These are phyloP conservation scores for Aspergillus egyptiacus DNA, from an alignment of 495 filamentous ascomycete species.

Conservation along the genomic window DNA sequence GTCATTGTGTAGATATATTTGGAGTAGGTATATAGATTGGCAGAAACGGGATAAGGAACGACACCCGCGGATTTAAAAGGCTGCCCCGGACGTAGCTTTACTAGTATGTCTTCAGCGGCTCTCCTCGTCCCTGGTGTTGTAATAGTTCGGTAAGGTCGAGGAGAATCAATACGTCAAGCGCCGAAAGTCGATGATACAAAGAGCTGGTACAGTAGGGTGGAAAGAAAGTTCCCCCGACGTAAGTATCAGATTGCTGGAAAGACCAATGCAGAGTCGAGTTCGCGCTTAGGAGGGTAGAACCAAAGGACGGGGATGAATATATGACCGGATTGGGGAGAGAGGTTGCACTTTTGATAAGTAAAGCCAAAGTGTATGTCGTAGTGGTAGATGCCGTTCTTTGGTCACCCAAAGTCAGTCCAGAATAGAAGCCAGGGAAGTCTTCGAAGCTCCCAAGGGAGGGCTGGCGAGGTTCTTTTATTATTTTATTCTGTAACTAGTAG, in stretches of 20 bases:
- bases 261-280: slow-evolving; percentile 1
- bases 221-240: background rate
- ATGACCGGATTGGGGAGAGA: slow-evolving; percentile 1
- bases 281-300: background rate
- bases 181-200: slow-evolving; percentile 20
- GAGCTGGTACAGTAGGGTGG: slow-evolving; percentile 5
- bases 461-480: slow-evolving; percentile 9
- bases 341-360: slow-evolving; percentile 3
- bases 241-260: background rate
- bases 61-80: slow-evolving; percentile 5
- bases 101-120: slow-evolving; percentile 2
- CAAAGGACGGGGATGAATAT: slow-evolving; percentile 10
- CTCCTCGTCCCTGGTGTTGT: too few species aligned
- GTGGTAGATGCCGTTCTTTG: background rate
- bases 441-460: slow-evolving; percentile 4
- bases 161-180: slow-evolving; percentile 13
- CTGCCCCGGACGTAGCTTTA: slow-evolving; percentile 3
- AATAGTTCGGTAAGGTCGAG: slow-evolving; percentile 8
- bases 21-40: background rate
- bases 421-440: slow-evolving; percentile 10
- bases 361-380: too few species aligned
- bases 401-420: slow-evolving; percentile 10
- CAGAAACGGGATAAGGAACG: background rate
- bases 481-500: slow-evolving; percentile 4
- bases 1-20: slow-evolving; percentile 31